These are phyloP conservation scores for Crithidia thermophila DNA, from an alignment of 208 protist genomes.

Conservation along the genomic window DNA sequence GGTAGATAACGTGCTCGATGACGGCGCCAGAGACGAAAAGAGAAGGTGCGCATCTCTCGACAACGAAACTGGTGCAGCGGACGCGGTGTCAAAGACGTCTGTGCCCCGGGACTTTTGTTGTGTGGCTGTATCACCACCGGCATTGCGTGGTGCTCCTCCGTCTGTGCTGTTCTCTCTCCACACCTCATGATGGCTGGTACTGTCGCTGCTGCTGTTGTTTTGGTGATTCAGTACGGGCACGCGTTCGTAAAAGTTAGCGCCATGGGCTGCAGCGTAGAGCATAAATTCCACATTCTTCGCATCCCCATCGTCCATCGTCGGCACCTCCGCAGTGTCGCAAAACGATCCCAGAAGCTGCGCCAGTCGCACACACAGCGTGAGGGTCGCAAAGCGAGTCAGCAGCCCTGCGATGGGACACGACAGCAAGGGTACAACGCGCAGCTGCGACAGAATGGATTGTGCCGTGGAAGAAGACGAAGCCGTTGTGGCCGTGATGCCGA, in stretches of 20 bases:
- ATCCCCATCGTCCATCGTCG: conserved; percentile 10
- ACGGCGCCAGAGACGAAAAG: background rate
- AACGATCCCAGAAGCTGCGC: background rate
- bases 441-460: background rate
- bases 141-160: too few species aligned
- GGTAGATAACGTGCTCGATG: background rate
- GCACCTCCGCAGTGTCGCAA: too few species aligned
- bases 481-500: too few species aligned
- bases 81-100: too few species aligned
- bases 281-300: too few species aligned
- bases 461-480: too few species aligned
- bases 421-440: background rate
- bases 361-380: conserved; percentile 19
- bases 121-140: too few species aligned
- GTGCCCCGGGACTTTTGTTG: too few species aligned
- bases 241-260: conserved; percentile 4
- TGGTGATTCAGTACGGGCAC: conserved; percentile 4
- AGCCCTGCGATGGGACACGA: conserved; percentile 2
- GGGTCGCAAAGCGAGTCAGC: conserved; percentile 10
- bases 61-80: too few species aligned
- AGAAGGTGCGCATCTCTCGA: background rate
- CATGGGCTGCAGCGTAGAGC: conserved; percentile 9
- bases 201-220: background rate
- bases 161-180: background rate
- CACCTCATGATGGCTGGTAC: too few species aligned